A percentile compares a stretch with the other conserved stretches of the same genome.
phyloP scores from a whole-genome alignment of 2,329 filamentous ascomycete species.

The Emergomyces orientalis region DNA sequence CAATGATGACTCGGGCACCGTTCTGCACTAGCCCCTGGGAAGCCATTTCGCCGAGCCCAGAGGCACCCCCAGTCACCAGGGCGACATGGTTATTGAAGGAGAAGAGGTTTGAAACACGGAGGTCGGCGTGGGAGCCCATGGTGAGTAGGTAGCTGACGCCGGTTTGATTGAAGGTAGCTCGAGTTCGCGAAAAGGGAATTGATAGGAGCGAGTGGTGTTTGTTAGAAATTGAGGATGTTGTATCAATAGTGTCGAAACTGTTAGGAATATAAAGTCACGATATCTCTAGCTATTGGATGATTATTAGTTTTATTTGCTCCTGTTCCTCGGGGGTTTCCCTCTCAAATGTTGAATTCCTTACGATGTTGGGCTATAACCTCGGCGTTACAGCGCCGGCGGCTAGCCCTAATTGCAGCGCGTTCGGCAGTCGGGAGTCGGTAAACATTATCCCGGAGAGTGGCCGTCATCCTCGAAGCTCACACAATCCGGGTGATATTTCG shows the following conservation, averaged over 20 bases:
- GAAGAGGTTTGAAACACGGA: constrained; percentile 28
- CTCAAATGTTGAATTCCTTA: background rate
- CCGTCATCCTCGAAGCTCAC: background rate
- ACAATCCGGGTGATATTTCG: background rate
- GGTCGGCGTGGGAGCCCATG: constrained; percentile 18
- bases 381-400: background rate
- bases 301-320: no score
- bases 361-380: background rate
- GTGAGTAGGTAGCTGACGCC: background rate
- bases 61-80: constrained; percentile 31
- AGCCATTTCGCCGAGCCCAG: constrained; percentile 36
- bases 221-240: background rate
- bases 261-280: background rate
- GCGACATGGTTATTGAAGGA: constrained; percentile 27
- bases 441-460: background rate
- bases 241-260: background rate
- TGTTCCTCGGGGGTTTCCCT: background rate
- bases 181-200: no score
- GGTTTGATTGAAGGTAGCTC: background rate
- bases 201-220: no score
- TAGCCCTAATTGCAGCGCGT: background rate
- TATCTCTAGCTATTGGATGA: background rate
- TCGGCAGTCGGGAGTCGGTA: background rate
- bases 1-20: constrained; percentile 35
- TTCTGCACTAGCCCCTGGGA: constrained; percentile 37